Percentiles rank a stretch among this genome's conserved stretches.
phyloP scores from a whole-genome alignment of 2,329 filamentous ascomycete genomes.

The Esteya vermicola region DNA sequence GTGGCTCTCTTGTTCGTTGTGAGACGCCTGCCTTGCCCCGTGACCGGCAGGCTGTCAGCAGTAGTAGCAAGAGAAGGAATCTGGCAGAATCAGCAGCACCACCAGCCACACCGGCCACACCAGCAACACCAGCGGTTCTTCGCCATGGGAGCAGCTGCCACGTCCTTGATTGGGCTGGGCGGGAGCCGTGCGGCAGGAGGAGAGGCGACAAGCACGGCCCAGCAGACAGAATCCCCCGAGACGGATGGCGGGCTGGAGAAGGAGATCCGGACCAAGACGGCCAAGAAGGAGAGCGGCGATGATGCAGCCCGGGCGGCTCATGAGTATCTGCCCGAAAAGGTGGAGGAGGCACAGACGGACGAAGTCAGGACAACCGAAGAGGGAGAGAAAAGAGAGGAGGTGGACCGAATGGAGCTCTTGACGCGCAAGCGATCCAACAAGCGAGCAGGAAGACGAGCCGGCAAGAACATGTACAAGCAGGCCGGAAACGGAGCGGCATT shows the following conservation, averaged over 20 bases:
- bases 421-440: not conserved
- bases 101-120: not conserved
- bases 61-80: not conserved
- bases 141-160: too few relatives aligned
- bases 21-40: too few relatives aligned
- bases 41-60: too few relatives aligned
- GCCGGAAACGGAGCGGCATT: too few relatives aligned
- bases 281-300: slow-evolving; percentile 1
- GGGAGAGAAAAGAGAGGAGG: not conserved
- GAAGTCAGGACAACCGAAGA: too few relatives aligned
- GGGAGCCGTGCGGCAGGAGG: too few relatives aligned
- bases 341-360: too few relatives aligned
- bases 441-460: not conserved
- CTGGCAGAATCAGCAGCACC: not conserved
- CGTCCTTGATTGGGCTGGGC: too few relatives aligned
- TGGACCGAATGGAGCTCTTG: not conserved
- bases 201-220: not conserved
- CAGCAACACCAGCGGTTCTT: too few relatives aligned
- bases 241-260: not conserved
- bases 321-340: too few relatives aligned
- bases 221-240: not conserved
- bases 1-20: too few relatives aligned
- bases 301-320: slow-evolving; percentile 7
- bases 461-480: not conserved
- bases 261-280: slow-evolving; percentile 1